Evolutionary conservation across 345 rosid genomes (phyloP), one percentile per base, ranked within the genome.

Genomic region (Combretum micranthum): DNA sequence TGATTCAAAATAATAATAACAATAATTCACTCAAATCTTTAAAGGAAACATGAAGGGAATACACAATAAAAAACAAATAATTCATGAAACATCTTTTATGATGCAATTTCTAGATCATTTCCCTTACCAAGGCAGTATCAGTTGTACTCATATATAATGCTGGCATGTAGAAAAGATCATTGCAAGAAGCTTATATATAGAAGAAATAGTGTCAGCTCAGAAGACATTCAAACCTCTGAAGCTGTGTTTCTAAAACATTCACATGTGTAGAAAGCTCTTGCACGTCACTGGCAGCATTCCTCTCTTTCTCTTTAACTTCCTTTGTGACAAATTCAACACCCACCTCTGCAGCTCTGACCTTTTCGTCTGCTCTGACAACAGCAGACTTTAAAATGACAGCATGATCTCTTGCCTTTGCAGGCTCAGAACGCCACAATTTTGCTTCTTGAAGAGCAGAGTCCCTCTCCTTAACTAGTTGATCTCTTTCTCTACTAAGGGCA

Each of bases 381-480:
- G 92, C 96, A 60, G 82, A 97, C 71, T 93, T 96, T 63, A 87
- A 77, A 71, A 82, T 81, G 32, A 85, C 92, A 18, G 55, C 88
- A 74, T 76, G 92, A 60, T 94, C 97, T 75, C 90, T 78, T 58
- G 95, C 95, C 81, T 94, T 90, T 52, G 72, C 95, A 71, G 90
- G 91, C 83, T 87, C 95, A 55, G 84, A 75, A 61, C 96, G 93
- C 96, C 95, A 94, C 71, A 94, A 56, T 67, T 90, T 87, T 59
- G 95, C 95, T 64, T 90, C 97, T 67, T 81, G 82, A 65, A 81
- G 19, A 22, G 95, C 88, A 59, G 88, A 70, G 59, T 85, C 93
- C 73, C 88, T 81, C 72, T 90, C 92, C 79, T 70, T 85, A 17
- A 85, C 64, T 58, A 84, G 53, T 42, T 80, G 84, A 12, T 87